A percentile compares a stretch with the other conserved stretches of the same genome.
Conservation (phyloP, 371 early-diverging fungal genomes). For the Lichtheimia ornata region DNA sequence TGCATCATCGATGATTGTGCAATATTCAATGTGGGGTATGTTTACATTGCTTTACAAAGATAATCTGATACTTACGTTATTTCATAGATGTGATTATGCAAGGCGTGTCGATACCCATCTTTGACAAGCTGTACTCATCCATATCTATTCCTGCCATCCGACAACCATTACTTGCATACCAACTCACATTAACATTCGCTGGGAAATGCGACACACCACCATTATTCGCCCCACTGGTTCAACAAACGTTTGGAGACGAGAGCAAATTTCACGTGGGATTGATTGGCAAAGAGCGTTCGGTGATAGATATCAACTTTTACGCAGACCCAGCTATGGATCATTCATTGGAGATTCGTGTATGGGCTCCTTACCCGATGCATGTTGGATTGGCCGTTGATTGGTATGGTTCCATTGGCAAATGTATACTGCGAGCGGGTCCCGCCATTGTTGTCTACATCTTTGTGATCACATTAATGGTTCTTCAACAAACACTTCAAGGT, state of each 20-base stretch:
- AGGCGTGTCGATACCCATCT: too few relatives aligned
- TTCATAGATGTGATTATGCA: too few relatives aligned
- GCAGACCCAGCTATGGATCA: conserved; percentile 16
- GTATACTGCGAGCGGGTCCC: conserved; percentile 64
- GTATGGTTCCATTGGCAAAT: conserved; percentile 73
- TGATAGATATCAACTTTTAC: conserved; percentile 32
- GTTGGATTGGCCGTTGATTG: conserved; percentile 61
- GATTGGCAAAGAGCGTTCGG: background rate
- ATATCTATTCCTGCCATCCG: conserved; percentile 51
- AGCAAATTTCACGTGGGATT: conserved; percentile 25
- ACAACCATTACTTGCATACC: conserved; percentile 60
- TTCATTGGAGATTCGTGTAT: conserved; percentile 55
- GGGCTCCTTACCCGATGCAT: conserved; percentile 50
- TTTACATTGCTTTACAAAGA: too few relatives aligned
- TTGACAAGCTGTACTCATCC: too few relatives aligned
- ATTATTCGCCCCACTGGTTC: conserved; percentile 55
- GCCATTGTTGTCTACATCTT: conserved; percentile 35
- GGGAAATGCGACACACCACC: conserved; percentile 13
- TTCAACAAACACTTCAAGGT: background rate
- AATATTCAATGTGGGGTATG: background rate
- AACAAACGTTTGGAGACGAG: conserved; percentile 69
- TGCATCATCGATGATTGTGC: background rate
- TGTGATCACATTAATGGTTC: conserved; percentile 6
- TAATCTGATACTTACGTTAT: too few relatives aligned
- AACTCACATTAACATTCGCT: conserved; percentile 30